Evolutionary conservation across 1,284 basidiomycete species (phyloP).

Genomic region (Irpex sp.): DNA sequence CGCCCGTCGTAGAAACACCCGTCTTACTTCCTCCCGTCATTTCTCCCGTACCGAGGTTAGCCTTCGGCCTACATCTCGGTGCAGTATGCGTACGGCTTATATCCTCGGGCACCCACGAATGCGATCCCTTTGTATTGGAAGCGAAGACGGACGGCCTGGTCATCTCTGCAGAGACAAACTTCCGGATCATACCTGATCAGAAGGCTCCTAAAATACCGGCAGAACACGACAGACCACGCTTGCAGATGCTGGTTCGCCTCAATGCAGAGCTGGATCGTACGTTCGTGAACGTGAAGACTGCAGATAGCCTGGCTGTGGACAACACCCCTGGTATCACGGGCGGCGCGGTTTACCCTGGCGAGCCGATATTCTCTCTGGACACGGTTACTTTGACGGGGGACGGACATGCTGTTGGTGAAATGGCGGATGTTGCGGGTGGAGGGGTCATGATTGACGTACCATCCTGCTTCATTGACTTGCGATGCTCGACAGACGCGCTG

Average conservation of each 20-base stretch:
- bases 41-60: constrained; percentile 46
- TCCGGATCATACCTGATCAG: constrained; percentile 18
- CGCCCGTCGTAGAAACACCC: constrained; percentile 13
- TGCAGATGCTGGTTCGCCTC: constrained; percentile 21
- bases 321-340: constrained; percentile 10
- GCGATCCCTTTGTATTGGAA: constrained; percentile 45
- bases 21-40: constrained; percentile 27
- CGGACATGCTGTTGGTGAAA: constrained; percentile 41
- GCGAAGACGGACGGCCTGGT: constrained; percentile 21
- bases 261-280: constrained; percentile 18
- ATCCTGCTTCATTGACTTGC: constrained; percentile 48
- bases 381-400: constrained; percentile 41
- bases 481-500: constrained; percentile 53
- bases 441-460: constrained; percentile 43
- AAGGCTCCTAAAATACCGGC: constrained; percentile 10
- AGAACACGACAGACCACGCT: constrained; percentile 18
- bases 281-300: constrained; percentile 17
- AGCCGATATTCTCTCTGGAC: constrained; percentile 51
- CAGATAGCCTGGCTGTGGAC: neutral
- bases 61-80: constrained; percentile 42
- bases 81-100: constrained; percentile 43
- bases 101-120: constrained; percentile 32
- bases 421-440: constrained; percentile 36
- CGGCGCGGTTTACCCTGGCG: constrained; percentile 18
- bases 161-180: constrained; percentile 18